Evolutionary conservation across 495 filamentous ascomycete species (phyloP), one percentile per base, ranked within the genome.

Genomic region (Copromyces sp.): DNA sequence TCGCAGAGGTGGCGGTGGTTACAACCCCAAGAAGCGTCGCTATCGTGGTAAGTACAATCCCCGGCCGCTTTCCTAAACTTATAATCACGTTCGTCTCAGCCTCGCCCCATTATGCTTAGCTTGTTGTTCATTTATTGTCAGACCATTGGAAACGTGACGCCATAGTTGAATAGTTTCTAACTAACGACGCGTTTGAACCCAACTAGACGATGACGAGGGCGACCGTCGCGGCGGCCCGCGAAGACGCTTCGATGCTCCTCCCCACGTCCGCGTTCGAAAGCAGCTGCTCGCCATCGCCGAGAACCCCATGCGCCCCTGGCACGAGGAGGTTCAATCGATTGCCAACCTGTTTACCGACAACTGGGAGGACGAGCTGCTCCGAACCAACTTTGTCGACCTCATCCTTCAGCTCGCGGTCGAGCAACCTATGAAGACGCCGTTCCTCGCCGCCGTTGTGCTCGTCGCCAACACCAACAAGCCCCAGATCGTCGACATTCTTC

Each of bases 371-470:
- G 77, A 81, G 68, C 90, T 90, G 74, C 80, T 96, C 32, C 86
- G 87, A 69, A 84, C 83, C 53, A 88, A 87, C 65, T 94, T 95
- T 76, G 82, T 91, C 70, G 88, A 91, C 71, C 84, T 95, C 39
- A 81, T 90, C 29, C 81, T 95, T 68, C 91, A 93, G 78, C 85
- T 98, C 72, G 84, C 90, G 53, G 77, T 94, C 29, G 95, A 99
- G 82, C 95, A 99, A 81, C 95, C 96, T 0, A 90, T 99, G 81
- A 98, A 98, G 83, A 95, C 94, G 70, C 96, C 95, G 2, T 98
- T 97, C 79, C 86, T 95, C 70, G 94, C 94, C 38, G 91, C 91
- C 35, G 89, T 94, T 4, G 85, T 94, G 38, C 84, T 97, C 68
- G 87, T 92, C 61, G 84, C 89, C 72, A 95, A 98, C 82, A 85